A percentile compares a stretch with the other conserved stretches of the same genome.
phyloP scores from a whole-genome alignment of 2,329 filamentous ascomycete species.

The Leptographium radiaticola region DNA sequence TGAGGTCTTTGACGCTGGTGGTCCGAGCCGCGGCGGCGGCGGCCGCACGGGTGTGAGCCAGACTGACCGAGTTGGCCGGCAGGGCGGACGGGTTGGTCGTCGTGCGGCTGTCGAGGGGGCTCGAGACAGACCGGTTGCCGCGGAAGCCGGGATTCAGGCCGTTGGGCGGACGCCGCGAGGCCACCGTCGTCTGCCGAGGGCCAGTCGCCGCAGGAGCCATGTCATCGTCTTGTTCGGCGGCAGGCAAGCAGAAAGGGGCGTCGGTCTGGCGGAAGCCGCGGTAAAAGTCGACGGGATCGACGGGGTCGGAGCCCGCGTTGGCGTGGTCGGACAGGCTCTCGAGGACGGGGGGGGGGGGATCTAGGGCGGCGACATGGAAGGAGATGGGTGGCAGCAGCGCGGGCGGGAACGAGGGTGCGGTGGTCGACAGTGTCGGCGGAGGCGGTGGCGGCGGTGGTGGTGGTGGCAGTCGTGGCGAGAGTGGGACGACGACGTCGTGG shows the following conservation, averaged over 20 bases:
- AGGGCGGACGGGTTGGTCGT: slow-evolving; percentile 17
- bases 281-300: slow-evolving; percentile 12
- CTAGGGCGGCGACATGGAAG: slow-evolving; percentile 1
- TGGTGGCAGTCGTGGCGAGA: slow-evolving; percentile 7
- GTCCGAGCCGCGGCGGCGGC: slow-evolving; percentile 22
- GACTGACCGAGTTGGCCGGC: slow-evolving; percentile 11
- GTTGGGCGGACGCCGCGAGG: slow-evolving; percentile 37
- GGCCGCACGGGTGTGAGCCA: slow-evolving; percentile 11
- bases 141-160: slow-evolving; percentile 27
- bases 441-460: background rate
- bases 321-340: background rate
- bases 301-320: background rate
- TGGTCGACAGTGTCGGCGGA: background rate
- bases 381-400: slow-evolving; percentile 3
- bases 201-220: slow-evolving; percentile 27
- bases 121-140: slow-evolving; percentile 41
- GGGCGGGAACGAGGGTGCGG: background rate
- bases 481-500: background rate
- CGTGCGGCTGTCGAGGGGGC: slow-evolving; percentile 29
- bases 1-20: slow-evolving; percentile 68
- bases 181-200: slow-evolving; percentile 24
- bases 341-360: slow-evolving; percentile 8
- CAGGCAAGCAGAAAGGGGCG: background rate
- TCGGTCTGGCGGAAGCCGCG: slow-evolving; percentile 5
- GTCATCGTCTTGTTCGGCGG: slow-evolving; percentile 17